These are phyloP conservation scores for Leccinum arenicola DNA, from an alignment of 768 basidiomycete genomes.

Conservation along the genomic window DNA sequence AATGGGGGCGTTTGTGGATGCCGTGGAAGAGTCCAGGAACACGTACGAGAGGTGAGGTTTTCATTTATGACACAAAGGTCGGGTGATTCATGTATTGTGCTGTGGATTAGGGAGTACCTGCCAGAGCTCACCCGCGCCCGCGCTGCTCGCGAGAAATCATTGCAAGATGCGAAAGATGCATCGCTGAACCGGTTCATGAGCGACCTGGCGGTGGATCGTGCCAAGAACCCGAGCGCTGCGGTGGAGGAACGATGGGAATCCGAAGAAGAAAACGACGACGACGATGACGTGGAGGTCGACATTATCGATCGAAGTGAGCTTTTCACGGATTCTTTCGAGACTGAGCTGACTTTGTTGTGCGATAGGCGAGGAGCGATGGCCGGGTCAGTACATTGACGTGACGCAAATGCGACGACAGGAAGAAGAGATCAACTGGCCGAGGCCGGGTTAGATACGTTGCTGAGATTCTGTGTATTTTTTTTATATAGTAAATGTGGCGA, in stretches of 20 bases:
- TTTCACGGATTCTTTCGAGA: not conserved
- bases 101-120: slow-evolving; percentile 70
- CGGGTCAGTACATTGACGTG: slow-evolving; percentile 74
- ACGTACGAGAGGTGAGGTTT: slow-evolving; percentile 82
- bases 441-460: slow-evolving; percentile 48
- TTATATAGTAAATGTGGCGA: slow-evolving; percentile 6
- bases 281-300: slow-evolving; percentile 49
- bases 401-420: slow-evolving; percentile 56
- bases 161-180: slow-evolving; percentile 68
- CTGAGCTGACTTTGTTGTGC: slow-evolving; percentile 9
- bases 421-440: slow-evolving; percentile 67
- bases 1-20: slow-evolving; percentile 86
- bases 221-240: slow-evolving; percentile 55
- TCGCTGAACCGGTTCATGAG: slow-evolving; percentile 75
- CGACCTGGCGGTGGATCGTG: slow-evolving; percentile 75
- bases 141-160: slow-evolving; percentile 56
- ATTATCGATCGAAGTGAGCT: slow-evolving; percentile 72
- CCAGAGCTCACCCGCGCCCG: slow-evolving; percentile 82
- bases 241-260: slow-evolving; percentile 62
- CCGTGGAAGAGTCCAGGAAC: slow-evolving; percentile 80
- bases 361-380: slow-evolving; percentile 66
- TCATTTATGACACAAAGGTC: slow-evolving; percentile 2
- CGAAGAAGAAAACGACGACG: slow-evolving; percentile 52
- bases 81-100: slow-evolving; percentile 1
- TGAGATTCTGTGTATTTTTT: not conserved